Conservation (phyloP, 2,329 filamentous ascomycete genomes). For the Cladosporium sphaerospermum region DNA sequence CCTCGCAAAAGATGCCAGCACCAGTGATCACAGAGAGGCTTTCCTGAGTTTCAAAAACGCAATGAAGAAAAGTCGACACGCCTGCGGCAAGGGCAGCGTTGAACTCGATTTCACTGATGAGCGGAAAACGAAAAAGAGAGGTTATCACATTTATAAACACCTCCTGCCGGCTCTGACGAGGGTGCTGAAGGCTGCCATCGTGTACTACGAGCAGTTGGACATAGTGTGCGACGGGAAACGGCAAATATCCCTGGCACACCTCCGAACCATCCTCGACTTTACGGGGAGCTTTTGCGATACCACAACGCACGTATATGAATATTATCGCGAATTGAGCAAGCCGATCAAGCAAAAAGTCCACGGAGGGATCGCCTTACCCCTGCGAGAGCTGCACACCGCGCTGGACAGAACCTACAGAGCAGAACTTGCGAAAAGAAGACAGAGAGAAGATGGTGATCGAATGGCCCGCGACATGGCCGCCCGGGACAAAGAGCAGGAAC, state of each 20-base stretch:
- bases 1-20: background rate
- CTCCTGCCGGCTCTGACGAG: slow-evolving; percentile 22
- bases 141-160: slow-evolving; percentile 22
- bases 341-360: slow-evolving; percentile 11
- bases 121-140: slow-evolving; percentile 12
- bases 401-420: background rate
- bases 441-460: background rate
- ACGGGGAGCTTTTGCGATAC: no score
- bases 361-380: background rate
- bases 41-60: slow-evolving; percentile 7
- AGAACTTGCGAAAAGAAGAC: background rate
- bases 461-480: background rate
- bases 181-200: slow-evolving; percentile 16
- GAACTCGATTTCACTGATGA: slow-evolving; percentile 8
- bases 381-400: background rate
- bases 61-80: slow-evolving; percentile 8
- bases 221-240: background rate
- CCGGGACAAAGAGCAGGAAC: background rate
- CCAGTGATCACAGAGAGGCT: background rate
- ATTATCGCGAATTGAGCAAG: slow-evolving; percentile 3
- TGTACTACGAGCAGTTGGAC: slow-evolving; percentile 12
- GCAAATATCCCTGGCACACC: slow-evolving; percentile 3
- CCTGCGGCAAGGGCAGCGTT: background rate
- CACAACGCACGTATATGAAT: background rate
- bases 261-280: background rate